Evolutionary conservation across 306 rosid species (phyloP).

Genomic region (Casuarina equisetifolia): DNA sequence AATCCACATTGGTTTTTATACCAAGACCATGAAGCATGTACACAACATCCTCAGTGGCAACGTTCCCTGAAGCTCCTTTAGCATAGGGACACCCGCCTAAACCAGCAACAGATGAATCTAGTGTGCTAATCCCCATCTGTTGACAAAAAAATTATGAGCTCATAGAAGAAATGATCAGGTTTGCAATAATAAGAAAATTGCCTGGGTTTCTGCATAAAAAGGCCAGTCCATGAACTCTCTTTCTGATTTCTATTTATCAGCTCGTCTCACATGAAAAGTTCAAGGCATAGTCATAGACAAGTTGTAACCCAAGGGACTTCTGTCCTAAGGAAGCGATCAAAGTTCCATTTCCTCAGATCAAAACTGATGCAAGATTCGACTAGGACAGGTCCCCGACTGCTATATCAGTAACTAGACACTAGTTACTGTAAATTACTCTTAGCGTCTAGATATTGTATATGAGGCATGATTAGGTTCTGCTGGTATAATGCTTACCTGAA

Average conservation of each 20-base stretch:
- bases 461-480: conserved; percentile 2
- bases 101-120: conserved; percentile 62
- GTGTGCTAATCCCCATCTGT: conserved; percentile 70
- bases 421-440: neutral
- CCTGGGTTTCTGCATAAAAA: conserved; percentile 8
- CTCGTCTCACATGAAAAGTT: neutral
- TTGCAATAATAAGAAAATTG: conserved; percentile 4
- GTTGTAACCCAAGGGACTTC: neutral
- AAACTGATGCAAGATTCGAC: neutral
- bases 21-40: conserved; percentile 89
- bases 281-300: neutral
- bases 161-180: conserved; percentile 6
- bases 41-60: conserved; percentile 90
- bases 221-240: neutral
- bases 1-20: conserved; percentile 70
- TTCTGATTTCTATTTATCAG: neutral
- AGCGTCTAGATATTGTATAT: neutral
- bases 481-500: conserved; percentile 60
- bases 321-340: neutral
- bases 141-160: conserved; percentile 10
- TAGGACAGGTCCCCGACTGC: neutral
- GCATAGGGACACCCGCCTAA: conserved; percentile 80
- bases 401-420: neutral
- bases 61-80: conserved; percentile 74
- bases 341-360: neutral